Conservation (phyloP, 73 alveolate species). For the Blepharisma japonicum region DNA sequence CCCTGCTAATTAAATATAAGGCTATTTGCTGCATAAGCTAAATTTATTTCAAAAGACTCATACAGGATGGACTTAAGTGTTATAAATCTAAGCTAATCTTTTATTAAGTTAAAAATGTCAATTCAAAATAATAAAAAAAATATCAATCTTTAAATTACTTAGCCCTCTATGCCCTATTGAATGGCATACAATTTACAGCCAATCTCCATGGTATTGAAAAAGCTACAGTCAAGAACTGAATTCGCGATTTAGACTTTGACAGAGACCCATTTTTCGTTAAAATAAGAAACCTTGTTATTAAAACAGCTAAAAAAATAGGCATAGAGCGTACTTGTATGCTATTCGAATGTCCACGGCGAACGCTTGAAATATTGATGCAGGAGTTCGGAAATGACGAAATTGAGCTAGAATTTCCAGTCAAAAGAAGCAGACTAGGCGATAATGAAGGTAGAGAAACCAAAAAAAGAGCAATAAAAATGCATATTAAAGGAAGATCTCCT, state of each 20-base stretch:
- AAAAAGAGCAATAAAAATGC: neutral
- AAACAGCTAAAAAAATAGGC: neutral
- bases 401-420: no score
- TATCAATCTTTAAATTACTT: no score
- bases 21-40: no score
- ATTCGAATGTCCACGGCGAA: neutral
- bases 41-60: no score
- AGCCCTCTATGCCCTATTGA: neutral
- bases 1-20: no score
- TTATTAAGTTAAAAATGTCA: no score
- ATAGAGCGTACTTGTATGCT: neutral
- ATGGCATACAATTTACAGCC: neutral
- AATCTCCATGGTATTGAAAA: neutral
- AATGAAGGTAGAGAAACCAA: neutral
- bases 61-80: no score
- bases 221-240: neutral
- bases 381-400: neutral
- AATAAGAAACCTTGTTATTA: neutral
- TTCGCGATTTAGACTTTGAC: neutral
- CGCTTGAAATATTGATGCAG: neutral
- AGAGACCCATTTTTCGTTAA: slow-evolving; percentile 1
- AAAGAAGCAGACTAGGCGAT: no score
- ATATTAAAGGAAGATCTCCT: neutral
- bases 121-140: no score
- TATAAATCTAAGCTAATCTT: no score